Evolutionary conservation across 1,284 basidiomycete genomes (phyloP).

Genomic region (Nidula niveotomentosa): DNA sequence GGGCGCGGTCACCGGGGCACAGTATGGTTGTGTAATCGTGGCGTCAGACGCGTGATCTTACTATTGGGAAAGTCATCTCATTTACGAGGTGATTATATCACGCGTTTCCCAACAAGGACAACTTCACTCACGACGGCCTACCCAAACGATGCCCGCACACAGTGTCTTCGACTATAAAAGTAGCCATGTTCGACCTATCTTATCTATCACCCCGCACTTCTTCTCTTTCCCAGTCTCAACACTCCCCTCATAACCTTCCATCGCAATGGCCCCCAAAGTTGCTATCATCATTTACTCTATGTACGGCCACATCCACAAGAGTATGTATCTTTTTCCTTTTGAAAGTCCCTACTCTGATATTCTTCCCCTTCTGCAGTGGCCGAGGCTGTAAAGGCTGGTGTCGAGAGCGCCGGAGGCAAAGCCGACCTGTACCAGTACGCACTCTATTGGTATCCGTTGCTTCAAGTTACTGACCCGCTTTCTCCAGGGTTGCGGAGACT

Average conservation of each 20-base stretch:
- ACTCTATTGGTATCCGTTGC: conserved; percentile 27
- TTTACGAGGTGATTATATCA: no score
- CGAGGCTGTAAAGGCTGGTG: conserved; percentile 73
- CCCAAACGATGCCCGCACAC: no score
- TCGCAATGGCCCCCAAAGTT: conserved; percentile 30
- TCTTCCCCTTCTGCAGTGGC: conserved; percentile 52
- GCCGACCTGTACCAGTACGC: conserved; percentile 75
- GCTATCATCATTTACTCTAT: conserved; percentile 72
- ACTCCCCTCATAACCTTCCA: background rate
- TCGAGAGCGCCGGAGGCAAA: conserved; percentile 70
- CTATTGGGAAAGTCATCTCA: no score
- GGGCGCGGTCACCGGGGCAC: no score
- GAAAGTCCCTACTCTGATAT: background rate
- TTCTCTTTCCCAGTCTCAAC: background rate
- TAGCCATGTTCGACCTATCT: no score
- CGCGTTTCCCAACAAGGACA: no score
- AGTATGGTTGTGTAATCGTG: no score
- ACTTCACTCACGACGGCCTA: no score
- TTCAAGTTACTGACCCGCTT: conserved; percentile 9
- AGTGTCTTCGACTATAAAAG: no score
- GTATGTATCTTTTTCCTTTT: conserved; percentile 31
- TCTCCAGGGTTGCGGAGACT: conserved; percentile 76
- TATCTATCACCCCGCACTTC: no score
- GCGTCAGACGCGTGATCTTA: no score
- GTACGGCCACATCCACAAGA: conserved; percentile 65